Base-by-base conservation (phyloP, 2,329 filamentous ascomycete genomes). In the Aureobasidium sp. region DNA sequence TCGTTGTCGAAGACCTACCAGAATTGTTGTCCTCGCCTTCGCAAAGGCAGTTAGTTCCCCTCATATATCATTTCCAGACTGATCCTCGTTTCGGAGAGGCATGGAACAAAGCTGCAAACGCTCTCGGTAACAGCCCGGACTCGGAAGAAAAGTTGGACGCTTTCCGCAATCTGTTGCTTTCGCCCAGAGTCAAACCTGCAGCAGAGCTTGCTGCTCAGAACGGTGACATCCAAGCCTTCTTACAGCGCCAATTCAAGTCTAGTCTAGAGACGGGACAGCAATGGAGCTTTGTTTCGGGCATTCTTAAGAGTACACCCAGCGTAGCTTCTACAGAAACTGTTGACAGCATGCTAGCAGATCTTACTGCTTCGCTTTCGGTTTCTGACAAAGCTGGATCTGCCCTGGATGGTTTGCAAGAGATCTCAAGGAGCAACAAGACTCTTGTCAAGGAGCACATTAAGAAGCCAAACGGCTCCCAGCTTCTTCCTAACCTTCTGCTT, bases 21-120 rank as follows among this genome's bases (percentile, higher is more conserved):
- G 74, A 77, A 1, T 75, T 94, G 17, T 74, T 92, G 2, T 74
- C 81, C 1, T 91, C 90, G 0, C 84, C 88, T 0, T 92, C 90
- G 1, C 83, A 84, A 0, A 74, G 82, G 1, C 82, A 87, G 56
- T 73, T 96, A 0, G 77, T 91, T 8, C 82, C 86, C 0, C 84
- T 86, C 12, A 76, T 96, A 0, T 81, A 86, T 52, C 73, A 81
- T 0, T 76, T 74, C 29, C 68, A 70, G 5, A 65, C 70, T 1
- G 67, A 72, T 14, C n/a, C 72, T 65, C 58, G 68, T 69, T 67
- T 75, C 76, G 48, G 66, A 70, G 63, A 70, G 20, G 49, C 59
- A 17, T 65, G 64, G 64, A 64, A 63, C 44, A 48, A 57, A 14
- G 34, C 58, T 15, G 64, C 64, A 14, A 56, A 20, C 20, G 55